Evolutionary conservation across 441 rosid genomes (phyloP).

Genomic region (Populus hybrid): DNA sequence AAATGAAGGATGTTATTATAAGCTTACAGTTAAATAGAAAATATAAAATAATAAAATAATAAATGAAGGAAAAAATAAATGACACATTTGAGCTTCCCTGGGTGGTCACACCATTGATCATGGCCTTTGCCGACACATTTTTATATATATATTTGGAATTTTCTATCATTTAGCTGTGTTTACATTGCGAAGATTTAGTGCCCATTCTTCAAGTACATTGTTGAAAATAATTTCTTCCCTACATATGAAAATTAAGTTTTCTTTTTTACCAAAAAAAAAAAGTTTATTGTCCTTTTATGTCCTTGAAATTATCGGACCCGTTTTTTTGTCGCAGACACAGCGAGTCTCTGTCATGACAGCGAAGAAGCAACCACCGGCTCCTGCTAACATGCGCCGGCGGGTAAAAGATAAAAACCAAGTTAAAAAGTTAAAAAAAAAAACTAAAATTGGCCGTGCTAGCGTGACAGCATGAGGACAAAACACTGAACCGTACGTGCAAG

Average conservation of each 20-base stretch:
- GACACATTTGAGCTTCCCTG: background rate
- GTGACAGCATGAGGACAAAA: conserved; percentile 30
- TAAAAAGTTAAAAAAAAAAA: too few species aligned
- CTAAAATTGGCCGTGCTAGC: conserved; percentile 18
- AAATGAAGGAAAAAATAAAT: background rate
- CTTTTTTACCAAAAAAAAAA: background rate
- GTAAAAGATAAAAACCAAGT: background rate
- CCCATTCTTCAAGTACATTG: background rate
- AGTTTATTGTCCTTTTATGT: conserved; percentile 13
- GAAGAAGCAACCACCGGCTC: background rate
- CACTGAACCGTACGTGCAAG: background rate
- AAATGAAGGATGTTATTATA: too few species aligned
- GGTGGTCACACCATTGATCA: background rate
- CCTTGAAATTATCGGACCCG: conserved; percentile 20
- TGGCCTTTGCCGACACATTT: background rate
- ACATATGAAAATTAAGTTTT: background rate
- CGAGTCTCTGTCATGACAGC: background rate
- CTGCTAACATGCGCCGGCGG: background rate
- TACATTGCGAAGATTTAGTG: background rate
- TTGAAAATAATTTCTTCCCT: background rate
- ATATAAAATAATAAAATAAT: background rate
- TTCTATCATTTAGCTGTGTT: background rate
- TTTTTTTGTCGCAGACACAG: background rate
- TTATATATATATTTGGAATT: background rate
- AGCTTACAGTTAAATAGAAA: too few species aligned